Evolutionary conservation across 2,329 filamentous ascomycete species (phyloP), one percentile per base, ranked within the genome.

Genomic region (Colletotrichum musicola): DNA sequence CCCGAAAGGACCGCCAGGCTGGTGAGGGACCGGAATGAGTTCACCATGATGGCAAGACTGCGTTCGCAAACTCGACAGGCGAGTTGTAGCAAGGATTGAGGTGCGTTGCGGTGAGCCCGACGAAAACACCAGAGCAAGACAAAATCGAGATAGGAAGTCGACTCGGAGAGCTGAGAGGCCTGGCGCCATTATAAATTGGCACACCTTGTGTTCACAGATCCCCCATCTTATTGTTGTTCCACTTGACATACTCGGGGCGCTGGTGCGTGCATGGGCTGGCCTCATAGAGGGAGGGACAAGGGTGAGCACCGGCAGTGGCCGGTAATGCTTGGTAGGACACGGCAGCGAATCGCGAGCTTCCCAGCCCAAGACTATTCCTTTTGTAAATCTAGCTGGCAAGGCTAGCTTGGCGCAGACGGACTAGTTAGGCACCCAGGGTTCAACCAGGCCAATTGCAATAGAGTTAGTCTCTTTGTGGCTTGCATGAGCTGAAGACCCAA

Each of bases 401-500:
- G 74, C 75, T 76, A 62, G 61, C 63, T 64, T 71, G 71, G 72
- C 71, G 71, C 67, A 73, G 63, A 60, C 74, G 60, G 70, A 64
- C 61, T 69, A 66, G 44, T 40, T 51, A 20, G 57, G 67, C 56
- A 44, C 51, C 10, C 25, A 42, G 63, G 35, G 62, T 68, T 60
- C 66, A 64, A 56, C 51, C 59, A 50, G 64, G 50, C 78, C 77
- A 78, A 75, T 75, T 64, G 63, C 58, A 44, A 60, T 22, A 35
- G 44, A 60, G 68, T 55, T 44, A 50, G 56, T 63, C 55, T 25
- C 44, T 71, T 42, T 69, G 73, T 77, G 75, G 74, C 74, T 77
- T 79, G 76, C 78, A 78, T 74, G 72, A 81, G 79, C 78, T 81
- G 79, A 81, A 75, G 72, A 73, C 30, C 35, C 25, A 56, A 64